phyloP scores from a whole-genome alignment of 257 asterid species.

The Linaria vulgaris region DNA sequence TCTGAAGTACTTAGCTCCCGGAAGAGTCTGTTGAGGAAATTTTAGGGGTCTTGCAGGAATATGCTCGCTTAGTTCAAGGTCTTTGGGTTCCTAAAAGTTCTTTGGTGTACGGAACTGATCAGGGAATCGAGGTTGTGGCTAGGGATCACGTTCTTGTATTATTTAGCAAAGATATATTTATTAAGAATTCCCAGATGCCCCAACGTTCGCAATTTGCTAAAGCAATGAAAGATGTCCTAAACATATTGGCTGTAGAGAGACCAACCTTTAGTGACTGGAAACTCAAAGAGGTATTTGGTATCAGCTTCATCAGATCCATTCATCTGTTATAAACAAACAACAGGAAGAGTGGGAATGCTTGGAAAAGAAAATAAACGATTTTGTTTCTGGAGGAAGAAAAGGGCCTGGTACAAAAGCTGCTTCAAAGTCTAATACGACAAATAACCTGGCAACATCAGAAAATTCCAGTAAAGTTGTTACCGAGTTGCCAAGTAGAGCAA shows the following conservation, averaged over 20 bases:
- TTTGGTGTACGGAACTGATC: slow-evolving; percentile 41
- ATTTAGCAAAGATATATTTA: slow-evolving; percentile 54
- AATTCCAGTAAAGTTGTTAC: slow-evolving; percentile 35
- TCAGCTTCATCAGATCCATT: slow-evolving; percentile 48
- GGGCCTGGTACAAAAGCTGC: slow-evolving; percentile 37
- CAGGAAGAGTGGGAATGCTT: slow-evolving; percentile 46
- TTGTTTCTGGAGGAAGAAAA: slow-evolving; percentile 26
- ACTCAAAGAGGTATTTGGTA: slow-evolving; percentile 67
- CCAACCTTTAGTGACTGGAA: slow-evolving; percentile 61
- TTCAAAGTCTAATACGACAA: slow-evolving; percentile 30
- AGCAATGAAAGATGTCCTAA: slow-evolving; percentile 49
- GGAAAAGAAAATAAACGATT: slow-evolving; percentile 38
- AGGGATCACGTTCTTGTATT: slow-evolving; percentile 63
- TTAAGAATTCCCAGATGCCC: slow-evolving; percentile 38
- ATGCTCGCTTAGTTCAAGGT: slow-evolving; percentile 83
- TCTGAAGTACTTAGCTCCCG: slow-evolving; percentile 69
- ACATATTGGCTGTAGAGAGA: slow-evolving; percentile 58
- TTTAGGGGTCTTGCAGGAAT: slow-evolving; percentile 53
- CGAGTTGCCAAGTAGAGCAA: slow-evolving; percentile 35
- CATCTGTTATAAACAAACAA: slow-evolving; percentile 57
- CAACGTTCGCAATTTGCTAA: slow-evolving; percentile 17
- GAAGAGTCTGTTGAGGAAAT: slow-evolving; percentile 62
- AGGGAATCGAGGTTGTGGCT: slow-evolving; percentile 38
- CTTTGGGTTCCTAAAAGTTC: slow-evolving; percentile 78
- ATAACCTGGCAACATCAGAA: slow-evolving; percentile 31